Percentiles rank a stretch among this genome's conserved stretches.
These are phyloP conservation scores for Teunomyces panamensis DNA, from an alignment of 805 yeast genomes.

Conservation along the genomic window DNA sequence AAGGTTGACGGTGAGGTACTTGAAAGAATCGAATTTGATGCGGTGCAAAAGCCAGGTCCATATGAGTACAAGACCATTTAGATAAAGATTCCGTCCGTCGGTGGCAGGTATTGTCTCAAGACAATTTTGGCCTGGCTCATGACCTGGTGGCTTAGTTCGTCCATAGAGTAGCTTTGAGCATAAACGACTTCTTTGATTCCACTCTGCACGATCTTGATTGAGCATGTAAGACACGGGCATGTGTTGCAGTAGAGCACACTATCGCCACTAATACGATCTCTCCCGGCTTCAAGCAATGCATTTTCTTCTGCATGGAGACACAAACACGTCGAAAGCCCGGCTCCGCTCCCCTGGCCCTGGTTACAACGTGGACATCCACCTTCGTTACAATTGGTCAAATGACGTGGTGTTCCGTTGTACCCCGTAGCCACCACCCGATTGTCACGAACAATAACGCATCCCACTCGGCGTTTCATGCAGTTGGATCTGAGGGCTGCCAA, in stretches of 20 bases:
- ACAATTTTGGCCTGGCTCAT: slow-evolving; percentile 70
- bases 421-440: slow-evolving; percentile 92
- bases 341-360: slow-evolving; percentile 59
- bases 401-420: slow-evolving; percentile 95
- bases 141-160: slow-evolving; percentile 66
- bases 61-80: slow-evolving; percentile 35
- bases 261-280: slow-evolving; percentile 61
- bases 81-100: slow-evolving; percentile 38
- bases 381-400: slow-evolving; percentile 82
- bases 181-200: slow-evolving; percentile 92
- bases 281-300: slow-evolving; percentile 89
- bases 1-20: slow-evolving; percentile 54
- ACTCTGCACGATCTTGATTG: slow-evolving; percentile 89
- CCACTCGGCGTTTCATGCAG: slow-evolving; percentile 97
- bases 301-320: slow-evolving; percentile 98
- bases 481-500: slow-evolving; percentile 90
- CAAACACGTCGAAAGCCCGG: slow-evolving; percentile 74
- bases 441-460: slow-evolving; percentile 89
- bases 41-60: slow-evolving; percentile 51
- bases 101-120: slow-evolving; percentile 51
- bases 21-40: slow-evolving; percentile 51
- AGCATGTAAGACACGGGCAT: slow-evolving; percentile 95
- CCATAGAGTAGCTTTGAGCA: slow-evolving; percentile 92
- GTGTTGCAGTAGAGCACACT: slow-evolving; percentile 89
- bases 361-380: slow-evolving; percentile 96